Percentiles rank a stretch among this genome's conserved stretches.
These are phyloP conservation scores for Teunomyces funiuensis DNA, from an alignment of 805 yeast species.

Conservation along the genomic window DNA sequence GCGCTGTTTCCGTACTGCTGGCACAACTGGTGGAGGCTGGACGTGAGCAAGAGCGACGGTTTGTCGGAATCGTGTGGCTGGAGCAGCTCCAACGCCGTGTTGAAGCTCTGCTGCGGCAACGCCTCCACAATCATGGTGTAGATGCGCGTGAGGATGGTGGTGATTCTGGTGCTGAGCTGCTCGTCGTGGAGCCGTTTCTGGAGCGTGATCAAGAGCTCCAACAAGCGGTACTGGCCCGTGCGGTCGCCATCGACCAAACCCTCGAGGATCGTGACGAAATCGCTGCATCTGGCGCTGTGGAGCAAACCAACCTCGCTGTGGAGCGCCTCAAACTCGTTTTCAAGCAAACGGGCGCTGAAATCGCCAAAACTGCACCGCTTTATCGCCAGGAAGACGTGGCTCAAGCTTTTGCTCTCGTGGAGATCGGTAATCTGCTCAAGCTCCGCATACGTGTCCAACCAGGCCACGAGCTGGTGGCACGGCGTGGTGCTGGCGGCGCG, in stretches of 20 bases:
- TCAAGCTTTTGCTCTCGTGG: slow-evolving; percentile 2
- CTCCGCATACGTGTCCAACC: slow-evolving; percentile 10
- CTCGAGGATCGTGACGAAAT: slow-evolving; percentile 1
- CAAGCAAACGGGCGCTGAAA: slow-evolving; percentile 16
- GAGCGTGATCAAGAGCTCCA: slow-evolving; percentile 12
- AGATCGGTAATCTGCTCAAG: slow-evolving; percentile 5
- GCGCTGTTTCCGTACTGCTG: slow-evolving; percentile 9
- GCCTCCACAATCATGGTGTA: background rate
- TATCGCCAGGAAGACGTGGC: slow-evolving; percentile 3
- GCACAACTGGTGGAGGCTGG: slow-evolving; percentile 1
- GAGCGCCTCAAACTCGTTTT: slow-evolving; percentile 14
- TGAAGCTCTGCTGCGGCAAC: background rate
- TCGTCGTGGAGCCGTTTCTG: slow-evolving; percentile 5
- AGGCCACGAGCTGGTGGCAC: slow-evolving; percentile 1
- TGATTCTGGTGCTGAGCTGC: background rate
- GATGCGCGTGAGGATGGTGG: background rate
- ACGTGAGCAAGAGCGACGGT: slow-evolving; percentile 2
- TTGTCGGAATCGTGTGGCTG: background rate
- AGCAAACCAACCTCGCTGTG: slow-evolving; percentile 6
- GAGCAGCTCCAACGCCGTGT: background rate
- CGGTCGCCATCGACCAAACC: background rate
- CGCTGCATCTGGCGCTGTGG: slow-evolving; percentile 11
- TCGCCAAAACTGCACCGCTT: slow-evolving; percentile 12
- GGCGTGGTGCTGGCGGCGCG: background rate
- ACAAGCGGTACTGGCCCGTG: slow-evolving; percentile 13